Conservation (phyloP, 139 green algal genomes). For the Coccomyxa sp. region DNA sequence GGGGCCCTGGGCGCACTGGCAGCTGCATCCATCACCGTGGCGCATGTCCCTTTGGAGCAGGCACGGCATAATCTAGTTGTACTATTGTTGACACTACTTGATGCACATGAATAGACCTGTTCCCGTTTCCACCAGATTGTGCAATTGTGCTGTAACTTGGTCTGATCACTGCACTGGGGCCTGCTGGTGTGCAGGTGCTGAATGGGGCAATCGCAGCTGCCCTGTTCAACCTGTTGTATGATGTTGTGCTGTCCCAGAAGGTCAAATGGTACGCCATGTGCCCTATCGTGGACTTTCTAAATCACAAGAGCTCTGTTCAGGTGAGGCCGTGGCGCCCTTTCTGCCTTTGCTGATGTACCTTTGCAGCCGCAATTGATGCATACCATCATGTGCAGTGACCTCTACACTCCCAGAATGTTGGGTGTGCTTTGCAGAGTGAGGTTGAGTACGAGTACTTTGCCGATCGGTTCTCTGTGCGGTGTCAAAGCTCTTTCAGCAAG, state of each 20-base stretch:
- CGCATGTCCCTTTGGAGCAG: constrained; percentile 10
- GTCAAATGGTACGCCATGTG: constrained; percentile 49
- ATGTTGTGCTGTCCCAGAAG: constrained; percentile 35
- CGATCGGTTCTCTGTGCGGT: constrained; percentile 30
- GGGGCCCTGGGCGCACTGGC: background rate
- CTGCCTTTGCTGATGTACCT: background rate
- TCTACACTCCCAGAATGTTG: background rate
- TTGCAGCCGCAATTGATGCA: background rate
- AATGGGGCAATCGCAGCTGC: constrained; percentile 46
- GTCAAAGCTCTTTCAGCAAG: constrained; percentile 10
- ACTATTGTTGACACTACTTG: background rate
- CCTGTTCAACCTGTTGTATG: constrained; percentile 60
- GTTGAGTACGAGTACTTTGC: constrained; percentile 54
- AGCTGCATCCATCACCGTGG: background rate
- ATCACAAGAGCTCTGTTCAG: constrained; percentile 42
- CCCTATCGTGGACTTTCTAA: constrained; percentile 52
- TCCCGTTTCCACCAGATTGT: background rate
- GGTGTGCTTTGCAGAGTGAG: constrained; percentile 15
- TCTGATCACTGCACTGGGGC: background rate
- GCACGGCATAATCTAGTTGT: background rate
- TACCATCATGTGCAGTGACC: background rate
- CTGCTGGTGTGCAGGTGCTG: constrained; percentile 20
- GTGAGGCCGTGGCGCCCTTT: background rate
- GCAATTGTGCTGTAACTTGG: background rate
- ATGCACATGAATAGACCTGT: too few species aligned